phyloP scores from a whole-genome alignment of 768 basidiomycete species.

The Rhizopogon vulgaris region DNA sequence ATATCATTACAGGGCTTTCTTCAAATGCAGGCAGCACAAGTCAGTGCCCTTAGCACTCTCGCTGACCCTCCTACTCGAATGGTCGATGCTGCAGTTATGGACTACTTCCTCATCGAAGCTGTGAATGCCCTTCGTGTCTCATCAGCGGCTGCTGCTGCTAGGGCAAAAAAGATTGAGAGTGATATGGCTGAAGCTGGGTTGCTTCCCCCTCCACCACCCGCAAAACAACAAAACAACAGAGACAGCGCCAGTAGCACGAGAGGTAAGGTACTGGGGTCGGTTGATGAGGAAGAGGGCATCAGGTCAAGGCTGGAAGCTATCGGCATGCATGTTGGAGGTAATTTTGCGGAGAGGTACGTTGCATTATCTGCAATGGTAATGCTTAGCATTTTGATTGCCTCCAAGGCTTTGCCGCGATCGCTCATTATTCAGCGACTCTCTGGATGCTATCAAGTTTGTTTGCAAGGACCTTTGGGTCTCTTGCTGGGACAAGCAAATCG shows the following conservation, averaged over 20 bases:
- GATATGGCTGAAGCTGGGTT: constrained; percentile 80
- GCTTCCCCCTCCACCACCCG: constrained; percentile 43
- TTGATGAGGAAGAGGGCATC: constrained; percentile 67
- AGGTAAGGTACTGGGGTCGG: constrained; percentile 11
- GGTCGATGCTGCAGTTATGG: constrained; percentile 67
- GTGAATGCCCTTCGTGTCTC: constrained; percentile 72
- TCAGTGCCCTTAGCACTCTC: constrained; percentile 39
- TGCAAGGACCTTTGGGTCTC: constrained; percentile 95
- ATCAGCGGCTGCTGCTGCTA: constrained; percentile 61
- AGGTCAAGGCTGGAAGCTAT: constrained; percentile 71
- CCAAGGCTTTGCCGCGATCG: constrained; percentile 70
- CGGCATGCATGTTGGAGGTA: constrained; percentile 81
- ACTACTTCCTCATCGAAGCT: constrained; percentile 82
- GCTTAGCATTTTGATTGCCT: not conserved
- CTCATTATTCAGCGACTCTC: constrained; percentile 69
- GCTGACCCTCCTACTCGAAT: constrained; percentile 58
- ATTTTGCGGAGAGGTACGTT: constrained; percentile 76
- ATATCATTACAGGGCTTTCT: constrained; percentile 13
- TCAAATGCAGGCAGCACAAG: constrained; percentile 17
- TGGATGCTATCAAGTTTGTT: constrained; percentile 91
- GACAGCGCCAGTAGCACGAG: constrained; percentile 30
- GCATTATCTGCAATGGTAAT: not conserved
- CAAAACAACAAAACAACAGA: constrained; percentile 27
- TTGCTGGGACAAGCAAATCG: constrained; percentile 92
- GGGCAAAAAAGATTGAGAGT: constrained; percentile 63